phyloP scores from a whole-genome alignment of 2,329 filamentous ascomycete species.

The Lomentospora prolificans region DNA sequence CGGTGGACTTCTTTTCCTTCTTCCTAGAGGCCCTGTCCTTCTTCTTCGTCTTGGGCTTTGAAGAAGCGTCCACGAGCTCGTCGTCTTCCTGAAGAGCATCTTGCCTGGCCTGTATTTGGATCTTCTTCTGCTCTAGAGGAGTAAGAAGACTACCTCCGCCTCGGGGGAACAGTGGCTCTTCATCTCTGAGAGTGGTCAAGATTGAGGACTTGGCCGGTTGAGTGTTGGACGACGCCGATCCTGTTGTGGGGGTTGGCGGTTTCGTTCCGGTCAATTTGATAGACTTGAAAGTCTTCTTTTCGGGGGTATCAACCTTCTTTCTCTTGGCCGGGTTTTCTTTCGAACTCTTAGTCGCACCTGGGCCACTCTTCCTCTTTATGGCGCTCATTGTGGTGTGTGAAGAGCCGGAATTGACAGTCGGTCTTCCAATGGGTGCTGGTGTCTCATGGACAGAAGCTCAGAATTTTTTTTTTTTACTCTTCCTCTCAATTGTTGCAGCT shows the following conservation, averaged over 20 bases:
- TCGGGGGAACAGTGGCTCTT: conserved; percentile 85
- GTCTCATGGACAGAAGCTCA: conserved; percentile 3
- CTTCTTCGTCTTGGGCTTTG: conserved; percentile 28
- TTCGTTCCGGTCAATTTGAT: conserved; percentile 31
- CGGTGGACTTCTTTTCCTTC: conserved; percentile 43
- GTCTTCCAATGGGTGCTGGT: conserved; percentile 10
- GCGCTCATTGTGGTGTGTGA: conserved; percentile 36
- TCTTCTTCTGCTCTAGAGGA: conserved; percentile 91
- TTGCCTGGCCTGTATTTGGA: conserved; percentile 82
- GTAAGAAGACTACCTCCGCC: conserved; percentile 86
- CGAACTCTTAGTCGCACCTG: neutral
- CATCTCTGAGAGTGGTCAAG: conserved; percentile 52
- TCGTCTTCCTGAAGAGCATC: conserved; percentile 81
- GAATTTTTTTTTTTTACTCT: conserved; percentile 21
- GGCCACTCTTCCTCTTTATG: conserved; percentile 18
- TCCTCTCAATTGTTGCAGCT: neutral
- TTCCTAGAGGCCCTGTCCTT: conserved; percentile 51
- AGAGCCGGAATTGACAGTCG: neutral
- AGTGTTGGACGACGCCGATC: conserved; percentile 21
- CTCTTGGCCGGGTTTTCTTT: conserved; percentile 27
- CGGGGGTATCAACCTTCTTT: conserved; percentile 40
- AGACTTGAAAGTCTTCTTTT: conserved; percentile 38
- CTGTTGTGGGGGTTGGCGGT: conserved; percentile 13
- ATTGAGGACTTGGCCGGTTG: conserved; percentile 25
- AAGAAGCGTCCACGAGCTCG: conserved; percentile 41